Conservation (phyloP, 345 rosid species). For the Microthlaspi erraticum region DNA sequence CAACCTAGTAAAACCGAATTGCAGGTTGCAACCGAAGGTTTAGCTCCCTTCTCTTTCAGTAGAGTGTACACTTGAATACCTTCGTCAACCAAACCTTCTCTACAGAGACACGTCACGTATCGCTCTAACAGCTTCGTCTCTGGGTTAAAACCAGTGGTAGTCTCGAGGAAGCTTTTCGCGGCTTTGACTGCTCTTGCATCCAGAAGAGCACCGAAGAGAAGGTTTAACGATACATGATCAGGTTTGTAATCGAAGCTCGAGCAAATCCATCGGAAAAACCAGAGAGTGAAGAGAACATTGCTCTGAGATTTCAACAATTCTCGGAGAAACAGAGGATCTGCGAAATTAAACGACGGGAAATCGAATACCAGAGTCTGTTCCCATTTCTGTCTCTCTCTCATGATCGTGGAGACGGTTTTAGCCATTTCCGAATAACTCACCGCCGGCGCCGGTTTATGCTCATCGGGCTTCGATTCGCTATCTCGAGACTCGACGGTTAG, state of each 20-base stretch:
- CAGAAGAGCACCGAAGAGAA: constrained; percentile 65
- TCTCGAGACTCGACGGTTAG: constrained; percentile 40
- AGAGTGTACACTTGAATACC: constrained; percentile 46
- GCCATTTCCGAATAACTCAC: constrained; percentile 50
- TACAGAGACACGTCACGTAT: constrained; percentile 59
- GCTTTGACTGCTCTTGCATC: constrained; percentile 58
- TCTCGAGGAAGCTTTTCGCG: constrained; percentile 52
- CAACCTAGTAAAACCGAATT: constrained; percentile 57
- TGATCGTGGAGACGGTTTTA: constrained; percentile 52
- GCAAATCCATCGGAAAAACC: constrained; percentile 61
- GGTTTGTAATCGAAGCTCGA: constrained; percentile 44
- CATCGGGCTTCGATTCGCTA: constrained; percentile 25
- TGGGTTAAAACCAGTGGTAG: constrained; percentile 51
- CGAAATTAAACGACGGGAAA: constrained; percentile 59
- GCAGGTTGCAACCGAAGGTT: constrained; percentile 50
- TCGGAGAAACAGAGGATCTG: constrained; percentile 56
- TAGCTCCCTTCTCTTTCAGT: constrained; percentile 45
- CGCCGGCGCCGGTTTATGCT: constrained; percentile 8
- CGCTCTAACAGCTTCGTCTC: constrained; percentile 47
- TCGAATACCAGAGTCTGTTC: constrained; percentile 57
- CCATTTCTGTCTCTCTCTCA: constrained; percentile 57
- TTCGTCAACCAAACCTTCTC: constrained; percentile 55
- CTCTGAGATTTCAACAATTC: constrained; percentile 57
- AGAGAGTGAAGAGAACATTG: constrained; percentile 56
- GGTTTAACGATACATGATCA: constrained; percentile 52